Evolutionary conservation across 2,329 filamentous ascomycete genomes (phyloP).

Genomic region (Colletotrichum sp.): DNA sequence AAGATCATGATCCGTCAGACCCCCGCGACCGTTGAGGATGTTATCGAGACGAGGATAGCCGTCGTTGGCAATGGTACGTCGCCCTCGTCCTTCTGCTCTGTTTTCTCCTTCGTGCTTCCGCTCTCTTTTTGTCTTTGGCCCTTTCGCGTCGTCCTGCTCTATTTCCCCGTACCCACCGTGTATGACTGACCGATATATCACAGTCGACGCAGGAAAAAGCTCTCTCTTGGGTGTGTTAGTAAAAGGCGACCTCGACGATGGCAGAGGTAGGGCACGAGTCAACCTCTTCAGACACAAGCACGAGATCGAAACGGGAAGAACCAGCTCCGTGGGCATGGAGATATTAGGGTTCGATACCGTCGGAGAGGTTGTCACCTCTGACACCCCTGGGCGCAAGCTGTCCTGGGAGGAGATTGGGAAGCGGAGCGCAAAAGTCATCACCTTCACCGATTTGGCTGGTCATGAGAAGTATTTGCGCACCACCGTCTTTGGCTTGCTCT

Average conservation of each 20-base stretch:
- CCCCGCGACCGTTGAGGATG: constrained; percentile 78
- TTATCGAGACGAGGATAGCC: constrained; percentile 94
- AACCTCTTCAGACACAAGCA: constrained; percentile 98
- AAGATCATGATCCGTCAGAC: constrained; percentile 83
- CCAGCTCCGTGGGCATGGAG: constrained; percentile 97
- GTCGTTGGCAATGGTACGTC: constrained; percentile 87
- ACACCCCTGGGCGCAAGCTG: constrained; percentile 81
- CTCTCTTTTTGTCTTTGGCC: not conserved
- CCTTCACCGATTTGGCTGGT: constrained; percentile 93
- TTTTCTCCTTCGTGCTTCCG: not conserved
- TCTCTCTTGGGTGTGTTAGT: constrained; percentile 95
- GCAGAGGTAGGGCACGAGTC: constrained; percentile 88
- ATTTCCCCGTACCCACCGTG: not conserved
- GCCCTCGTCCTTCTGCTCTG: not conserved
- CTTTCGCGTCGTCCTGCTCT: not conserved
- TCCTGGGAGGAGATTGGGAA: constrained; percentile 98
- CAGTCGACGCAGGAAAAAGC: constrained; percentile 94
- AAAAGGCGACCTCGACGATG: constrained; percentile 94
- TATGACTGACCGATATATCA: not conserved
- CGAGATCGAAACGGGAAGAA: constrained; percentile 93
- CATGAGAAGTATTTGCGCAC: constrained; percentile 96
- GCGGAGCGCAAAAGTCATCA: constrained; percentile 94
- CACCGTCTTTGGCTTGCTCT: constrained; percentile 93
- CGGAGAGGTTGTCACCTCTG: constrained; percentile 82
- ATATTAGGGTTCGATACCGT: constrained; percentile 96